Evolutionary conservation across 208 protist species (phyloP).

Genomic region (Strigomonas culicis): DNA sequence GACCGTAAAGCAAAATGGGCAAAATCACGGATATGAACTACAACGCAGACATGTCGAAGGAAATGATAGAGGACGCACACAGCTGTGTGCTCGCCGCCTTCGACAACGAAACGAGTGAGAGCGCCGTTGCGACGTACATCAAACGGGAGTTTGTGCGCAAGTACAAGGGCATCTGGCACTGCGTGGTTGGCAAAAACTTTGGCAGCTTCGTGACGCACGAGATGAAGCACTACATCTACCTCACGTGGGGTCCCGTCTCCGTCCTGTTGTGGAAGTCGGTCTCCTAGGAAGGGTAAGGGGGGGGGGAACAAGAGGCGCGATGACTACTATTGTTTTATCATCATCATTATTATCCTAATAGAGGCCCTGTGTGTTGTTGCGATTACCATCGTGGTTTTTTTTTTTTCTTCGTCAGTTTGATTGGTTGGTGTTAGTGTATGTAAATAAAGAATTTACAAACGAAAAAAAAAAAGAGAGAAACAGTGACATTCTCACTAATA

Average conservation of each 20-base stretch:
- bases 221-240: conserved; percentile 99
- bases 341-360: no score
- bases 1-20: conserved; percentile 37
- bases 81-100: conserved; percentile 72
- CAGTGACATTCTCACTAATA: background rate
- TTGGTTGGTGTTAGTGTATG: no score
- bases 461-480: background rate
- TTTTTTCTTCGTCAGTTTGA: no score
- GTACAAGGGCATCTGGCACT: conserved; percentile 97
- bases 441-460: background rate
- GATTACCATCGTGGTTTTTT: no score
- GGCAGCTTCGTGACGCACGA: conserved; percentile 99
- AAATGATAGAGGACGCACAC: conserved; percentile 81
- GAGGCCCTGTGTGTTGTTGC: no score
- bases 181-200: conserved; percentile 99
- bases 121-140: conserved; percentile 77
- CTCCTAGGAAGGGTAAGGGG: conserved; percentile 25
- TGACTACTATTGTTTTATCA: background rate
- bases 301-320: no score
- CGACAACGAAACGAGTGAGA: conserved; percentile 74
- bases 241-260: conserved; percentile 98
- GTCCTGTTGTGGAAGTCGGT: conserved; percentile 97
- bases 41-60: conserved; percentile 89
- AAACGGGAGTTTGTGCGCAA: conserved; percentile 87
- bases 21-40: conserved; percentile 82